Base-by-base conservation (phyloP, 768 basidiomycete genomes). In the Leucocoprinus birnbaumii region DNA sequence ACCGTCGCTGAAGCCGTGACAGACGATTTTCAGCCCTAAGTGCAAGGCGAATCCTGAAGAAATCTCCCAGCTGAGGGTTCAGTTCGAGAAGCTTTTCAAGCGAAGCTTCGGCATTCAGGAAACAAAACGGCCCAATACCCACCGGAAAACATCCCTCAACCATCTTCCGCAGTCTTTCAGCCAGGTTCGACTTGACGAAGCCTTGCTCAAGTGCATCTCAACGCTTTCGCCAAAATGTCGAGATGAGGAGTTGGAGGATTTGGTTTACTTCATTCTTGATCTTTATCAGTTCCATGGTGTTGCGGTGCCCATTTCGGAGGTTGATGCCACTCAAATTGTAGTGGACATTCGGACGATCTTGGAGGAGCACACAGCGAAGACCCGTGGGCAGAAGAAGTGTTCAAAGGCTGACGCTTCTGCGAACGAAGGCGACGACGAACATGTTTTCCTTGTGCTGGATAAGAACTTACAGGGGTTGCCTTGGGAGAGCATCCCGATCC, bases 231-330 rank as follows among this genome's bases (percentile, higher is more conserved):
- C 91, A 0, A 83, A 84, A 62, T 93, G 90, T 61, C 81, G 83
- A 27, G 91, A 96, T 62, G 96, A 99, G 65, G 97, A 99, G 65
- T 75, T 98, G 8, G 97, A 98, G 67, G 97, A 99, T 65, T 74
- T 98, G 31, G 82, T 92, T 2, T 98, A 94, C 66, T 98, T 96
- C 71, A 79, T 98, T 27, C 76, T 98, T 21, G 97, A 98, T 64
- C 77, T 97, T 0, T 96, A 96, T 66, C 94, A 96, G 65, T 91
- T 96, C 71, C 87, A 94, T 58, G 95, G 96, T 1, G 80, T 93
- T 2, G 86, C 88, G 0, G 83, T 98, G 22, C 92, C 93, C 0
- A 84, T 89, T 41, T 87, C 93, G 19, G 96, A 99, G 66, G 82
- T 98, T 7, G 96, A 98, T 65, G 80, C 96, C 47, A 88, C 90